Evolutionary conservation across 495 filamentous ascomycete genomes (phyloP).

Genomic region (Aspergillus funiculosus): DNA sequence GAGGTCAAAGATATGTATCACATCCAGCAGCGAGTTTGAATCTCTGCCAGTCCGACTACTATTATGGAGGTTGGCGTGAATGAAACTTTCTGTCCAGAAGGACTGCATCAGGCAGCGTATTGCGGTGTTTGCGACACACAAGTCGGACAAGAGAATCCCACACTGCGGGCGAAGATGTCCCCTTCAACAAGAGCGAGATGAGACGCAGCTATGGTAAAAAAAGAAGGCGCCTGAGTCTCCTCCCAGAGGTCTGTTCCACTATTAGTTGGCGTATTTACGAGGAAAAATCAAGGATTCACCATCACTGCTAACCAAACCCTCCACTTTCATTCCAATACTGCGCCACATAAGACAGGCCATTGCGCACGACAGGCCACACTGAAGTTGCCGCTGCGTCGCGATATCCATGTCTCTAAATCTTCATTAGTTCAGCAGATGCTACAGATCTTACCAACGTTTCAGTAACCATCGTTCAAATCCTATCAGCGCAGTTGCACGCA

Average conservation of each 20-base stretch:
- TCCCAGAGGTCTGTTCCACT: slow-evolving; percentile 64
- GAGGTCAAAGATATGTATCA: slow-evolving; percentile 62
- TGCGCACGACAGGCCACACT: slow-evolving; percentile 59
- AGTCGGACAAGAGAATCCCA: slow-evolving; percentile 36
- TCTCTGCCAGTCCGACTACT: slow-evolving; percentile 52
- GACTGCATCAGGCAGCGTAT: slow-evolving; percentile 55
- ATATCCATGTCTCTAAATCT: slow-evolving; percentile 25
- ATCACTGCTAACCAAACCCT: slow-evolving; percentile 1
- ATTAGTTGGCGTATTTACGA: too few species aligned
- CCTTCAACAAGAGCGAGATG: slow-evolving; percentile 58
- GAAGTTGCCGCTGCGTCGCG: slow-evolving; percentile 23
- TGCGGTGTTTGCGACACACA: slow-evolving; percentile 54
- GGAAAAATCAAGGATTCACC: too few species aligned
- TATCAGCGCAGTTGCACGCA: slow-evolving; percentile 58
- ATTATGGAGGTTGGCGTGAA: slow-evolving; percentile 49
- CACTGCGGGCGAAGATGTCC: slow-evolving; percentile 43
- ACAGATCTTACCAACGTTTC: not conserved
- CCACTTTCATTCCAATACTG: slow-evolving; percentile 67
- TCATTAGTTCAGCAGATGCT: slow-evolving; percentile 13
- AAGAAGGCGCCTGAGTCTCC: slow-evolving; percentile 56
- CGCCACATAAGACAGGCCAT: slow-evolving; percentile 63
- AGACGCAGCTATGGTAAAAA: slow-evolving; percentile 54
- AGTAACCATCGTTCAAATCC: slow-evolving; percentile 36
- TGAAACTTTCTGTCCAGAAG: slow-evolving; percentile 60
- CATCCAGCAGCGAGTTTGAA: slow-evolving; percentile 54